phyloP scores from a whole-genome alignment of 2,329 filamentous ascomycete species.

The Penicillium brasilianum region DNA sequence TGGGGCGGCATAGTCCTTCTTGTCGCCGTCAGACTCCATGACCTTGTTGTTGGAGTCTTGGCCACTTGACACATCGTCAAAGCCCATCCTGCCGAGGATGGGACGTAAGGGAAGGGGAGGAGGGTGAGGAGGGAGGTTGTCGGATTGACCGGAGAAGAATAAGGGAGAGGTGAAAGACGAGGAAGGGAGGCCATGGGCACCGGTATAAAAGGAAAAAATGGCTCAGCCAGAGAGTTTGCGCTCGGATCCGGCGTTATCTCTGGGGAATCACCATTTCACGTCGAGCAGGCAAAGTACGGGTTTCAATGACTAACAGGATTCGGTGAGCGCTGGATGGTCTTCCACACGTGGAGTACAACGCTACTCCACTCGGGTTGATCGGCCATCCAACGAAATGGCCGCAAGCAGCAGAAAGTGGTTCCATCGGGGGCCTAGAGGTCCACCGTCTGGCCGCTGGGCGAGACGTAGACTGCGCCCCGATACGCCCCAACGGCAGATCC shows the following conservation, averaged over 20 bases:
- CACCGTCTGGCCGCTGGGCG: conserved; percentile 1
- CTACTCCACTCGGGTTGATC: conserved; percentile 25
- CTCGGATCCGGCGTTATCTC: conserved; percentile 26
- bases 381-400: conserved; percentile 20
- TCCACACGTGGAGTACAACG: conserved; percentile 32
- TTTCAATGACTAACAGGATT: conserved; percentile 23
- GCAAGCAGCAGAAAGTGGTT: conserved; percentile 9
- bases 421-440: not conserved
- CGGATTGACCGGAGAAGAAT: conserved; percentile 1
- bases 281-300: conserved; percentile 12
- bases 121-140: not conserved
- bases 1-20: conserved; percentile 20
- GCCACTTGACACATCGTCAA: conserved; percentile 24
- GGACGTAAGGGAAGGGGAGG: not conserved
- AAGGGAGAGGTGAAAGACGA: not conserved
- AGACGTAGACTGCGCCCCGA: conserved; percentile 13
- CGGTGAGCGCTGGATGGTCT: conserved; percentile 10
- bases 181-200: not conserved
- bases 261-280: conserved; percentile 5
- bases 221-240: not conserved
- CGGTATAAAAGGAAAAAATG: conserved; percentile 16
- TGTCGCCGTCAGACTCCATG: conserved; percentile 21
- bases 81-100: conserved; percentile 26
- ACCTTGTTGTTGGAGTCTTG: conserved; percentile 25
- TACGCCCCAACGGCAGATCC: not conserved